Evolutionary conservation across 768 basidiomycete species (phyloP).

Genomic region (Suillus placidus): DNA sequence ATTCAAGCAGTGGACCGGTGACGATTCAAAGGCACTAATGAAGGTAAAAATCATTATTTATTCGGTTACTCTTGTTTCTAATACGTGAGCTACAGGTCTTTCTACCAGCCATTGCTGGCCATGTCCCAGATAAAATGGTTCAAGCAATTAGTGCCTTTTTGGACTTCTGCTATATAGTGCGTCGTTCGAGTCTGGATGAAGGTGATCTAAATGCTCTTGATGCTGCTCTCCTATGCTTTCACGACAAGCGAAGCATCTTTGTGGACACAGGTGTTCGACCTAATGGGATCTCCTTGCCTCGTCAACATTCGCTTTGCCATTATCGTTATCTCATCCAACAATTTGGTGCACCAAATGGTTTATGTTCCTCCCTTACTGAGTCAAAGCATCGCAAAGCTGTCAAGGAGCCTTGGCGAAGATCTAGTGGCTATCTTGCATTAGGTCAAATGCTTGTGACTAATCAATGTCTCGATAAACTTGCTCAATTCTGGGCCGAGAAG

Average conservation of each 20-base stretch:
- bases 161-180: conserved; percentile 34
- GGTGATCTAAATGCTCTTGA: conserved; percentile 15
- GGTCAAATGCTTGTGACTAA: conserved; percentile 19
- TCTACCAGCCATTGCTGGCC: conserved; percentile 33
- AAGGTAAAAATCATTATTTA: conserved; percentile 8
- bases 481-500: conserved; percentile 1
- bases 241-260: conserved; percentile 16
- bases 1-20: conserved; percentile 42
- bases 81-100: conserved; percentile 31
- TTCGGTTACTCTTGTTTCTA: background rate
- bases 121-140: conserved; percentile 34
- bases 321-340: conserved; percentile 25
- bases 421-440: conserved; percentile 29
- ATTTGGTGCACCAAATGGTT: conserved; percentile 38
- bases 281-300: conserved; percentile 26
- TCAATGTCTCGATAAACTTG: conserved; percentile 9
- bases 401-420: conserved; percentile 36
- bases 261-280: conserved; percentile 11
- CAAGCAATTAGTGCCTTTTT: conserved; percentile 26
- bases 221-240: conserved; percentile 6
- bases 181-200: conserved; percentile 9
- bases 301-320: conserved; percentile 34
- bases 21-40: conserved; percentile 42
- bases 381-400: conserved; percentile 39
- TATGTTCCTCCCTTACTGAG: conserved; percentile 40